A percentile compares a stretch with the other conserved stretches of the same genome.
These are phyloP conservation scores for Sclerotinia sclerotiorum DNA, from an alignment of 2,329 filamentous ascomycete species.

Conservation along the genomic window DNA sequence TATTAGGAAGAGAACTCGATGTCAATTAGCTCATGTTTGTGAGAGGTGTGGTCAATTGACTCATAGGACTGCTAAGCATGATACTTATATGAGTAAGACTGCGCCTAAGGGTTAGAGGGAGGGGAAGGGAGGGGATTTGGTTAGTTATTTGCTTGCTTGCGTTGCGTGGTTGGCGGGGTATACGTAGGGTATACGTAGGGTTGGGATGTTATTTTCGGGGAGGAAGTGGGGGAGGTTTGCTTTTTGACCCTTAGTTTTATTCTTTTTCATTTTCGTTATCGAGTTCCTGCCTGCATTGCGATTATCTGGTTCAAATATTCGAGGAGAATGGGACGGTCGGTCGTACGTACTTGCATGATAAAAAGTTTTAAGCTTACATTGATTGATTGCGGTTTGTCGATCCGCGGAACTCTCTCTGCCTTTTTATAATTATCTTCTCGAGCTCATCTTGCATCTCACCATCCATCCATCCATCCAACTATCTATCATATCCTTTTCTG, in stretches of 20 bases:
- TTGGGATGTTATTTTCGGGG: no score
- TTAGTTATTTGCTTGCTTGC: background rate
- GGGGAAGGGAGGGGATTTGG: background rate
- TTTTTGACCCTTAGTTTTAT: background rate
- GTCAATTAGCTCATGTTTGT: conserved; percentile 6
- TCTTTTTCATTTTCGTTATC: background rate
- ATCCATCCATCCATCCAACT: no score
- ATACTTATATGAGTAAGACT: conserved; percentile 17
- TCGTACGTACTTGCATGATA: no score
- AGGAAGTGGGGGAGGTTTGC: background rate
- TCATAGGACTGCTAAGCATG: conserved; percentile 14
- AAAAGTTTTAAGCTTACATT: no score
- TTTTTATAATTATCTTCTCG: no score
- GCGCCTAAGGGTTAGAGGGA: background rate
- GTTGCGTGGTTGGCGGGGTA: no score
- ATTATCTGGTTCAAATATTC: background rate
- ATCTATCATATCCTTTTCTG: no score
- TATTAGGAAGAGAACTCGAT: conserved; percentile 1
- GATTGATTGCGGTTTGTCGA: no score
- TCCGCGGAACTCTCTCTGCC: no score
- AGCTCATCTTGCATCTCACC: no score
- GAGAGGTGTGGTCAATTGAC: conserved; percentile 8
- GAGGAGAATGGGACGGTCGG: no score
- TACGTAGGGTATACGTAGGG: no score
- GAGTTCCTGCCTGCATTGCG: background rate